Evolutionary conservation across 1,284 basidiomycete genomes (phyloP), one percentile per base, ranked within the genome.

Genomic region (Apiotrichum porosum): DNA sequence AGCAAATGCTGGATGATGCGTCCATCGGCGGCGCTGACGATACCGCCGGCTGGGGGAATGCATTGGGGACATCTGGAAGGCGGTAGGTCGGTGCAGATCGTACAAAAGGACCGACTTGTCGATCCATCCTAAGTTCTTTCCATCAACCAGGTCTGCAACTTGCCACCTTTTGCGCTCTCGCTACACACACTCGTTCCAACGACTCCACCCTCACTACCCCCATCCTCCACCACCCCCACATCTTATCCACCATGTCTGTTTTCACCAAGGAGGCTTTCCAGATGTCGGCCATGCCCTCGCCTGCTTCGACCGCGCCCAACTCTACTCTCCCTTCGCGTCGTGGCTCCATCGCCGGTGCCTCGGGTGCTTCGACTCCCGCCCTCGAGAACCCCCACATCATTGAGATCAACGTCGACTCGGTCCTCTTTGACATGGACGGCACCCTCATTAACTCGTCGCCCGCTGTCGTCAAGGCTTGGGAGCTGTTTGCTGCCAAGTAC

Each of bases 281-380:
- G 57, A 72, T 72, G 68, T 69, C 68, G 47, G 66, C 68, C 23
- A 51, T 69, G 56, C 66, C 65, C 23, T 60, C 66, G 10, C 65
- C 68, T n/a, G 47, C 55, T 15, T 49, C 40, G 43, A 65, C 65
- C 14, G 44, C 44, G 9, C 60, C 65, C 24, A 32, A 54, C 18
- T 71, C 68, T 30, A 44, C 49, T 23, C 60, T 63, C 19, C 47
- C 50, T 32, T 66, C 67, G 21, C 60, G 65, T 45, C 60, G 65
- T 47, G 48, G 54, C 21, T 68, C 68, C 5, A 65, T 68, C 49
- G 61, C 63, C 32, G 48, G 43, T 32, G 51, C 58, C 10, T 49
- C 44, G 15, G 60, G 62, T 12, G 91, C 89, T 85, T 82, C 81
- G 49, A 83, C 88, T 9, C 78, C 81, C 1, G 83, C 84, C 3